These are phyloP conservation scores for Scheffersomyces titani DNA, from an alignment of 1,139 yeast genomes.

Conservation along the genomic window DNA sequence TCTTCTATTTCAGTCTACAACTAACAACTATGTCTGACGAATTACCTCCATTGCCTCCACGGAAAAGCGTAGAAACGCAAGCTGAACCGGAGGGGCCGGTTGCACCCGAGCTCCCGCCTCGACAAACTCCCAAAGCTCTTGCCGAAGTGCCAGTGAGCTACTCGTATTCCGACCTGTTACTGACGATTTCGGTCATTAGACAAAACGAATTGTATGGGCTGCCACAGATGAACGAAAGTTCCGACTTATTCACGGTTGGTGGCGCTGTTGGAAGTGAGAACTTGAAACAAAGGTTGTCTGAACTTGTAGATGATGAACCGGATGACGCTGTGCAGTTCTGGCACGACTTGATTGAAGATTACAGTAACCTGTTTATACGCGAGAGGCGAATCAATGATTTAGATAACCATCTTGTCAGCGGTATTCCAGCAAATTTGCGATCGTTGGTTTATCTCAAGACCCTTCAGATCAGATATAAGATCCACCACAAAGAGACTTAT, in stretches of 20 bases:
- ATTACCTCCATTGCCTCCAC: not conserved
- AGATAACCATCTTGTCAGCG: conserved; percentile 29
- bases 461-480: conserved; percentile 31
- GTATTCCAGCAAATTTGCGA: conserved; percentile 35
- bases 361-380: conserved; percentile 19
- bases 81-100: not conserved
- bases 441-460: conserved; percentile 34
- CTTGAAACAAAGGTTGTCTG: conserved; percentile 4
- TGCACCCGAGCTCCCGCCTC: not conserved
- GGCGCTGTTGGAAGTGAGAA: not conserved
- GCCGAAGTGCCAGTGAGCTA: conserved; percentile 4
- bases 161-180: conserved; percentile 22
- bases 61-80: not conserved
- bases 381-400: conserved; percentile 20
- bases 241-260: conserved; percentile 25
- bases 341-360: conserved; percentile 24
- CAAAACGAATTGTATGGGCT: conserved; percentile 34
- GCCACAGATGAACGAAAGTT: conserved; percentile 38
- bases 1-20: not conserved
- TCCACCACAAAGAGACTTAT: conserved; percentile 34
- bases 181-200: conserved; percentile 32
- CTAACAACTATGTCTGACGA: not conserved
- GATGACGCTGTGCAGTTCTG: conserved; percentile 21
- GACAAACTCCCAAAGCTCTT: not conserved
- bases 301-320: conserved; percentile 1